Evolutionary conservation across 768 basidiomycete genomes (phyloP), one percentile per base, ranked within the genome.

Genomic region (Amanita subjunquillea): DNA sequence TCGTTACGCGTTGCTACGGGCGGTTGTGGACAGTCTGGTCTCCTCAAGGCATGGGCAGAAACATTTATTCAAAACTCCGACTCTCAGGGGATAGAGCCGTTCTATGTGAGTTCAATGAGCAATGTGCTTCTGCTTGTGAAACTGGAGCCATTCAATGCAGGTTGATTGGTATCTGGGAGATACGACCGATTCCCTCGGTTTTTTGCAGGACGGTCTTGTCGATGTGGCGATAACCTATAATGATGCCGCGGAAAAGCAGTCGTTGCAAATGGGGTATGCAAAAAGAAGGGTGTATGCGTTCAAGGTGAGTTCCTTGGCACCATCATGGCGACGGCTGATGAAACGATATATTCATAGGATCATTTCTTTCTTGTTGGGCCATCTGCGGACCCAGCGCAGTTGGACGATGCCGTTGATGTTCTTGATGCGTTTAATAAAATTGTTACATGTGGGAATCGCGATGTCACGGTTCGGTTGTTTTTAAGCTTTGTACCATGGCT

Each of bases 111-210:
- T 55, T 36, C 38, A 25, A 42, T 51, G 20, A 46, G 42, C 25
- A 38, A 32, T n/a, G 50, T 34, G 13, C 12, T 5, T 8, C 5
- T 15, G 20, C 12, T 30, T 13, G 9, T 17, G 41, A 10, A 50
- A 48, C 37, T 43, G 22, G 10, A 50, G 25, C 22, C 13, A 20
- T 30, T 20, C 32, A n/a, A 15, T 2, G 10, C 50, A 80, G 78
- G 70, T 80, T 22, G 78, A 67, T 7, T 80, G 79, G 79, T 75
- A 75, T 59, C 63, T 79, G 23, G 77, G 76, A 4, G 79, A 80
- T 56, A 79, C 77, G 5, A 80, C 78, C 0, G 67, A 78, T 49
- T 77, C 74, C 53, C 63, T 80, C 1, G 63, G 62, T 0, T 69
- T 66, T 43, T 63, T 80, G 12, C 66, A 67, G 0, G 62, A 65